Percentiles rank a stretch among this genome's conserved stretches.
Conservation (phyloP, 495 filamentous ascomycete species). For the Elaphomyces granulatus region DNA sequence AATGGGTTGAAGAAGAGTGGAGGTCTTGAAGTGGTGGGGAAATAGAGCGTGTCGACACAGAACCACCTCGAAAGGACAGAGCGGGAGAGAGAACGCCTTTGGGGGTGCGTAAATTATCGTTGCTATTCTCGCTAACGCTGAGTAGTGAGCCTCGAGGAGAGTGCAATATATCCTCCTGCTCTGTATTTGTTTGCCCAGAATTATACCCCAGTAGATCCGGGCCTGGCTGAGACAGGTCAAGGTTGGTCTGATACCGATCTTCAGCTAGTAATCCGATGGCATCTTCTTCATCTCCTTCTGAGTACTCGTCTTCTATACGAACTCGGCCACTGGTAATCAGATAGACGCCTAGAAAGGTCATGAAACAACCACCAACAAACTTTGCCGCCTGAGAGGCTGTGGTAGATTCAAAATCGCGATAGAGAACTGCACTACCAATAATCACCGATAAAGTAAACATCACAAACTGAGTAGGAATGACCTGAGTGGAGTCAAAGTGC, state of each 20-base stretch:
- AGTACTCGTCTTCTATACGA: conserved; percentile 28
- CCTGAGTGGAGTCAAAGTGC: conserved; percentile 90
- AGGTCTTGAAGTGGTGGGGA: conserved; percentile 13
- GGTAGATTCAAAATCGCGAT: conserved; percentile 82
- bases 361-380: conserved; percentile 73
- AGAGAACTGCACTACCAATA: conserved; percentile 79
- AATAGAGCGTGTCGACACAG: conserved; percentile 20
- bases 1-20: conserved; percentile 4
- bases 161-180: conserved; percentile 8
- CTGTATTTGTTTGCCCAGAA: conserved; percentile 6
- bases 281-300: conserved; percentile 32
- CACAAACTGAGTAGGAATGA: conserved; percentile 95
- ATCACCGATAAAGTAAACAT: conserved; percentile 93
- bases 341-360: conserved; percentile 91
- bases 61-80: conserved; percentile 22
- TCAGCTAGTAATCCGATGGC: conserved; percentile 32
- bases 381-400: conserved; percentile 53
- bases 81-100: conserved; percentile 21
- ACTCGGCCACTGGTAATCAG: conserved; percentile 63
- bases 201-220: conserved; percentile 12
- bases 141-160: conserved; percentile 24
- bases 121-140: conserved; percentile 22
- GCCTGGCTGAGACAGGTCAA: conserved; percentile 22
- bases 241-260: conserved; percentile 27
- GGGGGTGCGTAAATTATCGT: conserved; percentile 21